phyloP scores from a whole-genome alignment of 2,329 filamentous ascomycete genomes.

The Alternaria hordeiaustralica region DNA sequence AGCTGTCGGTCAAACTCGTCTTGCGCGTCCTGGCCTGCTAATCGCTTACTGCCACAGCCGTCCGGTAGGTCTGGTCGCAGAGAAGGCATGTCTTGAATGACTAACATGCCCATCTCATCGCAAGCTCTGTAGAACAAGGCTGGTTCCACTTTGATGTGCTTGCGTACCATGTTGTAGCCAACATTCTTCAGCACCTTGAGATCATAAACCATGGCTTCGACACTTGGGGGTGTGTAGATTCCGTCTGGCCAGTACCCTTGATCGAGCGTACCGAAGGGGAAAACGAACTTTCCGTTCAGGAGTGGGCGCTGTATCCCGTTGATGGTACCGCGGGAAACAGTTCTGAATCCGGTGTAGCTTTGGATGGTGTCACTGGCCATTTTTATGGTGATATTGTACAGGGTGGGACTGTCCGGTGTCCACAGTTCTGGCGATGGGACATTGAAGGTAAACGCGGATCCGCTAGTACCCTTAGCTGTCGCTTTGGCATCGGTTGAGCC shows the following conservation, averaged over 20 bases:
- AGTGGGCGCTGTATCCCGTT: conserved; percentile 67
- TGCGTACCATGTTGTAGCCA: conserved; percentile 74
- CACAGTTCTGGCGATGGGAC: conserved; percentile 65
- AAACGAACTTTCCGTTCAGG: conserved; percentile 72
- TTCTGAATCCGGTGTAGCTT: conserved; percentile 75
- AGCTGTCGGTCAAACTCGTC: conserved; percentile 70
- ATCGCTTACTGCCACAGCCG: conserved; percentile 18
- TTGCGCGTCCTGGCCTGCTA: conserved; percentile 56
- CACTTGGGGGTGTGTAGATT: conserved; percentile 68
- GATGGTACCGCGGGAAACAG: conserved; percentile 63
- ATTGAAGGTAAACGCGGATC: conserved; percentile 61
- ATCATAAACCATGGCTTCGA: conserved; percentile 72
- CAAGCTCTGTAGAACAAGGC: conserved; percentile 72
- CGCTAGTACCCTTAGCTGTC: conserved; percentile 54
- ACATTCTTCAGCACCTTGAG: conserved; percentile 68
- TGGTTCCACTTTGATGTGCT: conserved; percentile 74
- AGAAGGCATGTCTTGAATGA: conserved; percentile 77
- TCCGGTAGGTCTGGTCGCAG: conserved; percentile 45
- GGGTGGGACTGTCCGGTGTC: conserved; percentile 67
- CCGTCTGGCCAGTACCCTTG: conserved; percentile 77
- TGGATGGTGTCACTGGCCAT: conserved; percentile 60
- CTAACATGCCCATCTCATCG: conserved; percentile 68
- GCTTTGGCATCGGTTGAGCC: conserved; percentile 51
- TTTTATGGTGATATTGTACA: conserved; percentile 69
- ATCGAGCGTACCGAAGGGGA: conserved; percentile 72